phyloP scores from a whole-genome alignment of 306 rosid genomes.

The Acacia crassicarpa region DNA sequence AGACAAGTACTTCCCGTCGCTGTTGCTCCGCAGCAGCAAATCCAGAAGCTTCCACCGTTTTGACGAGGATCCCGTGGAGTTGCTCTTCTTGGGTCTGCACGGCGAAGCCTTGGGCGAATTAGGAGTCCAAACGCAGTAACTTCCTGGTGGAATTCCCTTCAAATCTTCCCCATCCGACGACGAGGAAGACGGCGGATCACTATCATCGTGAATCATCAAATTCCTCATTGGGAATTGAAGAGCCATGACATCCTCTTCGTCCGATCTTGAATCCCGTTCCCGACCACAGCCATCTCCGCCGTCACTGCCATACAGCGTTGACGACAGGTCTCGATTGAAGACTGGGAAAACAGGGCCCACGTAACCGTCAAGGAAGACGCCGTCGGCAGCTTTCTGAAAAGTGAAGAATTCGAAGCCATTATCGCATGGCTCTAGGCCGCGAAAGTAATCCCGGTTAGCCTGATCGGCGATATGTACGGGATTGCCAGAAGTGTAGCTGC shows the following conservation, averaged over 20 bases:
- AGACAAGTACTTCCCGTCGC: conserved; percentile 67
- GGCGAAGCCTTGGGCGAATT: conserved; percentile 36
- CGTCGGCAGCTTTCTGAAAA: conserved; percentile 30
- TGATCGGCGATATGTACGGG: conserved; percentile 29
- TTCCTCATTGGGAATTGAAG: conserved; percentile 38
- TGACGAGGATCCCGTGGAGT: conserved; percentile 74
- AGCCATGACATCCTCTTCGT: not conserved
- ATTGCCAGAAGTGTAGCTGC: conserved; percentile 35
- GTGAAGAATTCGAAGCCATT: conserved; percentile 67
- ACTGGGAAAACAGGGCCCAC: conserved; percentile 56
- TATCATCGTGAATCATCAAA: conserved; percentile 27
- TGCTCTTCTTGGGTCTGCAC: conserved; percentile 66
- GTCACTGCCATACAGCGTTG: not conserved
- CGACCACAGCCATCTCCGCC: not conserved
- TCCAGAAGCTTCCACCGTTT: conserved; percentile 69
- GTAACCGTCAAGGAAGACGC: conserved; percentile 27
- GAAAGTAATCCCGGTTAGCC: not conserved
- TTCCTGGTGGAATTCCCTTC: conserved; percentile 55
- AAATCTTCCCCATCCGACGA: conserved; percentile 51
- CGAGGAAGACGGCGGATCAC: conserved; percentile 31
- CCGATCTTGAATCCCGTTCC: not conserved
- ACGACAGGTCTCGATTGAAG: conserved; percentile 52
- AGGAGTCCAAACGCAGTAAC: conserved; percentile 88
- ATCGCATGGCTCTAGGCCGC: not conserved
- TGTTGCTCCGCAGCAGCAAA: conserved; percentile 67